phyloP scores from a whole-genome alignment of 2,329 filamentous ascomycete species.

The Lomentospora prolificans region DNA sequence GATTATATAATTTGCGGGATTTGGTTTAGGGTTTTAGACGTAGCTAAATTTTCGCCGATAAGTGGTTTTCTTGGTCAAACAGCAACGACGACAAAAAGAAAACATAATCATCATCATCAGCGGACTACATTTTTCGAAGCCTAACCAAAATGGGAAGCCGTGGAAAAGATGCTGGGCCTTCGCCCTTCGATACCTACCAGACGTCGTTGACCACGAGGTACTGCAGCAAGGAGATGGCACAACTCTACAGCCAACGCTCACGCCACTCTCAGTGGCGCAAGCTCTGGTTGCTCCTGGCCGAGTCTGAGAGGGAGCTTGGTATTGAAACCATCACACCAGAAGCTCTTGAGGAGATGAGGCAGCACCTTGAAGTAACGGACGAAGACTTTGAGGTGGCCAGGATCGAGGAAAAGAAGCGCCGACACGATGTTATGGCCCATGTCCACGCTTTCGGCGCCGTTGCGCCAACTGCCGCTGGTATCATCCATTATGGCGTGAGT shows the following conservation, averaged over 20 bases:
- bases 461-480: conserved; percentile 68
- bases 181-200: conserved; percentile 34
- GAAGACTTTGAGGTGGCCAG: conserved; percentile 66
- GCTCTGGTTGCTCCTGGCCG: conserved; percentile 80
- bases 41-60: too few species aligned
- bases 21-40: too few species aligned
- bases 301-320: conserved; percentile 72
- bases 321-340: conserved; percentile 60
- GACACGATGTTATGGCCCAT: conserved; percentile 41
- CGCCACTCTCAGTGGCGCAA: conserved; percentile 72
- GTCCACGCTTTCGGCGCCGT: conserved; percentile 66
- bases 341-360: conserved; percentile 66
- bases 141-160: too few species aligned
- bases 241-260: conserved; percentile 36
- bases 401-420: conserved; percentile 63
- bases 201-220: conserved; percentile 65
- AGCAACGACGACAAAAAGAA: too few species aligned
- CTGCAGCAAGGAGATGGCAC: conserved; percentile 64
- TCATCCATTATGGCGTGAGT: conserved; percentile 63
- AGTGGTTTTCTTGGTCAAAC: too few species aligned
- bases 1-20: too few species aligned
- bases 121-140: too few species aligned
- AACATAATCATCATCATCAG: too few species aligned
- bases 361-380: conserved; percentile 65
- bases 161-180: too few species aligned